Conservation (phyloP, 164 flowering plant genomes). For the Piper betle region DNA sequence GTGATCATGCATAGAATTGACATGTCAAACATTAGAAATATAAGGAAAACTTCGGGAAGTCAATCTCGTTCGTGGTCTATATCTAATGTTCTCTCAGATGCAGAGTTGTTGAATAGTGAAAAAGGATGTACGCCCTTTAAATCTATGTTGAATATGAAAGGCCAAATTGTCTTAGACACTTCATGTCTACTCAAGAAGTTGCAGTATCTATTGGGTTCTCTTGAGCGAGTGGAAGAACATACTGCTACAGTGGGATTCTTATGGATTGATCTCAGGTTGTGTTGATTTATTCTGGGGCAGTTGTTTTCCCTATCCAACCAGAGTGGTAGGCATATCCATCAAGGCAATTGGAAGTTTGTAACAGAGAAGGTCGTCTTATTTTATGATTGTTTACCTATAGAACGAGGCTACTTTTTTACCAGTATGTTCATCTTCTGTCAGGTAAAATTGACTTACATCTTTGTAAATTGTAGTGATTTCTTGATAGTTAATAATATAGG, state of each 20-base stretch:
- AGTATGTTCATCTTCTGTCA: not conserved
- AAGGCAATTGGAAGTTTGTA: not conserved
- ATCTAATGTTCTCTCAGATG: conserved; percentile 42
- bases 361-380: not conserved
- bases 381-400: not conserved
- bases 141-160: not conserved
- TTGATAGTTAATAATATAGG: no score
- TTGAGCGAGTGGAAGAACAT: not conserved
- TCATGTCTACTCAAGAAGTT: not conserved
- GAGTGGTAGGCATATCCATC: not conserved
- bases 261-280: no score
- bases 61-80: conserved; percentile 50
- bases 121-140: conserved; percentile 78
- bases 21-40: conserved; percentile 53
- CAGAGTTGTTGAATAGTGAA: conserved; percentile 52
- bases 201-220: not conserved
- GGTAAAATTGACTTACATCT: not conserved
- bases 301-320: not conserved
- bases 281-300: not conserved
- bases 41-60: conserved; percentile 42
- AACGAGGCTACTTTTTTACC: not conserved
- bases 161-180: not conserved
- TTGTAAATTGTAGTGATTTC: not conserved
- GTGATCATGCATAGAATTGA: conserved; percentile 54
- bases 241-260: no score